These are phyloP conservation scores for Umbellularia californica DNA, from an alignment of 164 flowering plant genomes.

Conservation along the genomic window DNA sequence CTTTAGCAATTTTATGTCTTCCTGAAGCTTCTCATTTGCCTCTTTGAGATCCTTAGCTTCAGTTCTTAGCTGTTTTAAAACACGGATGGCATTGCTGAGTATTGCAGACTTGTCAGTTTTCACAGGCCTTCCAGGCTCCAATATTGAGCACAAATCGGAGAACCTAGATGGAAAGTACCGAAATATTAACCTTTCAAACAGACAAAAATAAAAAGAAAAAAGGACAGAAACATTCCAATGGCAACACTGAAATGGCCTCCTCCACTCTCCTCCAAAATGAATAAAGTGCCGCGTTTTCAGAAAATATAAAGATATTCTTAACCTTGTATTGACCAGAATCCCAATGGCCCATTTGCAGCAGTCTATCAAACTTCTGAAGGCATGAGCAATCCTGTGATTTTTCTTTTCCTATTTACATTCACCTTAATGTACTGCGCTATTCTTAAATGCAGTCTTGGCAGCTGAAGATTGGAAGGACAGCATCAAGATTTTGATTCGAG, in stretches of 20 bases:
- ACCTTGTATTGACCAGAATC: background rate
- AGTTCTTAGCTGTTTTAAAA: conserved; percentile 38
- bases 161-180: conserved; percentile 31
- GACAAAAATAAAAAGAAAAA: too few relatives aligned
- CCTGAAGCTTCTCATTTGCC: conserved; percentile 41
- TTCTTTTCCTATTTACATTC: too few relatives aligned
- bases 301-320: too few relatives aligned
- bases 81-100: conserved; percentile 47
- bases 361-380: background rate
- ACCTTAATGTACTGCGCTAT: too few relatives aligned
- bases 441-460: background rate
- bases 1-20: conserved; percentile 49
- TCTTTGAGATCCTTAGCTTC: conserved; percentile 51
- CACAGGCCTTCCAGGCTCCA: conserved; percentile 49
- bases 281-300: background rate
- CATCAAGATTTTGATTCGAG: too few relatives aligned
- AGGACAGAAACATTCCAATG: background rate
- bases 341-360: background rate
- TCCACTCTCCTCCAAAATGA: background rate
- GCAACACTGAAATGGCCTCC: too few relatives aligned
- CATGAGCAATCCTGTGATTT: too few relatives aligned
- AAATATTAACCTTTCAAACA: background rate
- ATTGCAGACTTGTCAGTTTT: conserved; percentile 44
- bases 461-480: background rate
- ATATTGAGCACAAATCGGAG: conserved; percentile 43